phyloP scores from a whole-genome alignment of 2,329 filamentous ascomycete species.

The Hymenoscyphus salicellus region DNA sequence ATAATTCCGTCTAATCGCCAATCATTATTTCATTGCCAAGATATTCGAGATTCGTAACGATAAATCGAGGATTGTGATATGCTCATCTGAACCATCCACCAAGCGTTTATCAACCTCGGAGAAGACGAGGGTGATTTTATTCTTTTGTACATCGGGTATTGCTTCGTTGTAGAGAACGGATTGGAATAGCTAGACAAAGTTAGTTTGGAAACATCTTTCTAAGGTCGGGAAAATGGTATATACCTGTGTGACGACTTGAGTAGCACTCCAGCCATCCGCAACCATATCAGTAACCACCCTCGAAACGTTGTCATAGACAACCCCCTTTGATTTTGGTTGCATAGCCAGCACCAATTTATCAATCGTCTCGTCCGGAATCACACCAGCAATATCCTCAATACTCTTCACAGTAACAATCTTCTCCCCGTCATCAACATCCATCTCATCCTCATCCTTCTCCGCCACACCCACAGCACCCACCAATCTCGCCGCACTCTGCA shows the following conservation, averaged over 20 bases:
- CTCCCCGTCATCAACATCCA: constrained; percentile 52
- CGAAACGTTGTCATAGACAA: constrained; percentile 70
- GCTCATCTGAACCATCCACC: constrained; percentile 92
- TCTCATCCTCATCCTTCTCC: constrained; percentile 43
- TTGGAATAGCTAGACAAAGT: constrained; percentile 66
- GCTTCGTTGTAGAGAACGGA: constrained; percentile 78
- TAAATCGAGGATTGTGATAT: constrained; percentile 84
- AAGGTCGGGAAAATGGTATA: not conserved
- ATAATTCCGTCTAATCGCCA: not conserved
- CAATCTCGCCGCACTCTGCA: constrained; percentile 89
- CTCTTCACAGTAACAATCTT: constrained; percentile 72
- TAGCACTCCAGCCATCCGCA: constrained; percentile 94
- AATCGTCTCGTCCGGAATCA: constrained; percentile 77
- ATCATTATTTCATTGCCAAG: constrained; percentile 39
- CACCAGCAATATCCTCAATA: constrained; percentile 92
- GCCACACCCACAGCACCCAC: constrained; percentile 63
- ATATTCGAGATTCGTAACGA: constrained; percentile 76
- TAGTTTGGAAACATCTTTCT: not conserved
- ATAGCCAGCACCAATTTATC: constrained; percentile 70
- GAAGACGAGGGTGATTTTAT: constrained; percentile 82
- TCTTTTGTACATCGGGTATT: constrained; percentile 82
- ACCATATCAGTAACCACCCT: constrained; percentile 85
- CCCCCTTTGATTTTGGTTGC: constrained; percentile 63
- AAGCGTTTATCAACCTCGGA: constrained; percentile 93
- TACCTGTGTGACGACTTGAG: constrained; percentile 80